Conservation (phyloP, 2,329 filamentous ascomycete genomes). For the Pseudopithomyces chartarum region DNA sequence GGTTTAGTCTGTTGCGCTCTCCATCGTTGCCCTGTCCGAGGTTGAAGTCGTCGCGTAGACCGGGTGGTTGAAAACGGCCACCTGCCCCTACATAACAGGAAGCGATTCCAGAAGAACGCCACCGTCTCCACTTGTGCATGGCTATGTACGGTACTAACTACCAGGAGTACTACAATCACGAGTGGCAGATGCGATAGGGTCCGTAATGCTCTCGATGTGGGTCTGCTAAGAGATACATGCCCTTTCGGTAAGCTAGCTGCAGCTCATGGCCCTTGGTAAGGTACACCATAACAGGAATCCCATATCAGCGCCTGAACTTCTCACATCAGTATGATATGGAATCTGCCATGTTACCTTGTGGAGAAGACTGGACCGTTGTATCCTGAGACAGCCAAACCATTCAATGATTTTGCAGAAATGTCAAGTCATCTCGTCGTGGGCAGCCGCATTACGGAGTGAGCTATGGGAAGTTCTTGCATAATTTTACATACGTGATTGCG, state of each 20-base stretch:
- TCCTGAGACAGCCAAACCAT: constrained; percentile 19
- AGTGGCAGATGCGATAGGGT: constrained; percentile 24
- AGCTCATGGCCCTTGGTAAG: constrained; percentile 24
- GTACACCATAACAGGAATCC: constrained; percentile 27
- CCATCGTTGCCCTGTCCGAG: constrained; percentile 30
- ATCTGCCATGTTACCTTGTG: constrained; percentile 15
- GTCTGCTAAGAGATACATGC: constrained; percentile 25
- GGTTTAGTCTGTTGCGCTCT: constrained; percentile 25
- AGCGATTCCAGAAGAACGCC: constrained; percentile 29
- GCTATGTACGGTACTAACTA: constrained; percentile 7
- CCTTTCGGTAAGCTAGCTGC: constrained; percentile 26
- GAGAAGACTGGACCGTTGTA: constrained; percentile 18
- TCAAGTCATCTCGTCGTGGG: constrained; percentile 25
- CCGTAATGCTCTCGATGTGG: constrained; percentile 34
- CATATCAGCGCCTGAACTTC: constrained; percentile 29
- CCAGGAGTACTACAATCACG: constrained; percentile 10
- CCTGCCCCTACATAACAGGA: constrained; percentile 27
- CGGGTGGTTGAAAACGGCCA: constrained; percentile 38
- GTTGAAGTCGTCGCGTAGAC: constrained; percentile 28
- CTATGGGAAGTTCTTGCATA: not conserved
- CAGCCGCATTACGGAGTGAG: constrained; percentile 28
- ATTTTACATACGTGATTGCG: not conserved
- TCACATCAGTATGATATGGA: constrained; percentile 30
- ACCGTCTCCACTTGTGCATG: constrained; percentile 27
- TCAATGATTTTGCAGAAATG: constrained; percentile 16